Evolutionary conservation across 345 rosid genomes (phyloP), one percentile per base, ranked within the genome.

Genomic region (Balakata baccata): DNA sequence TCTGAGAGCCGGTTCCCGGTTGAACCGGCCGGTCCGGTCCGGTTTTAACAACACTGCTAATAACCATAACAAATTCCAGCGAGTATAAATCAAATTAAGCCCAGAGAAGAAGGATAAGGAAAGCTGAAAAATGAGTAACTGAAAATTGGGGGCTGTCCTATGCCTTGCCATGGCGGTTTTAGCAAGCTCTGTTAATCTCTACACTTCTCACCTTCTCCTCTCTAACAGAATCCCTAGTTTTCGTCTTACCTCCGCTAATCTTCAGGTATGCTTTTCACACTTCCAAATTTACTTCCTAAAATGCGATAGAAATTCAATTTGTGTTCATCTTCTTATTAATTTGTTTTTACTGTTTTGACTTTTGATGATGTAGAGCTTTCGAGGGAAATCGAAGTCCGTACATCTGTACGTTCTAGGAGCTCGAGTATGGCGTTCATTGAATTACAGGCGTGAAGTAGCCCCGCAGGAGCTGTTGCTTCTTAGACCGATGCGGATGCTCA

Each of bases 81-180:
- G n/a, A n/a, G n/a, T n/a, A n/a, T n/a, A n/a, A n/a, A n/a, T n/a
- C n/a, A n/a, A n/a, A n/a, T n/a, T n/a, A n/a, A n/a, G n/a, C n/a
- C n/a, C n/a, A 67, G 34, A 1, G 23, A 18, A 52, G 1, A 13
- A 66, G 41, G 49, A 38, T 38, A 43, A 66, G n/a, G 43, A 49
- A 50, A 46, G 12, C 3, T 34, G n/a, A 66, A 41, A n/a, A 39
- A 53, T 7, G 51, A 43, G 68, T 14, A 62, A 0, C 58, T 20
- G 76, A 66, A 74, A 49, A 37, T 72, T 68, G 62, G 74, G 81
- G 85, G 81, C 81, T 76, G 69, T 68, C 66, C 82, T 75, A 66
- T 65, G 68, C 68, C 38, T 18, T 71, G 75, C 84, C 78, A 88
- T 91, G 94, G 91, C 84, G 83, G 79, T 86, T 75, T 82, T 83